Evolutionary conservation across 176 grass and related monocot genomes (phyloP).

Genomic region (Otatea glauca): DNA sequence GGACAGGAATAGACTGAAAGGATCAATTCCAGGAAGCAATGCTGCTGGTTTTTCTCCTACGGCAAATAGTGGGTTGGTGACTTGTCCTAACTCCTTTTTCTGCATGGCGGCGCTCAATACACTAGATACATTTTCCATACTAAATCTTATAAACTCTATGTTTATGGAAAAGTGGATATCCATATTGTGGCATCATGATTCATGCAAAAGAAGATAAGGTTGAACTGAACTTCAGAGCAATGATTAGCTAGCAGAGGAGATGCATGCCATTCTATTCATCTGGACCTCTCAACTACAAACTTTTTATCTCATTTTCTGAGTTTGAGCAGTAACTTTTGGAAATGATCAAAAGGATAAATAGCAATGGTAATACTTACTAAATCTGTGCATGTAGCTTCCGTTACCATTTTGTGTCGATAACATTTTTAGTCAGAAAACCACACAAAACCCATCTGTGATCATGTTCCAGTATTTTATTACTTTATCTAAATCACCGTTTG

Average conservation of each 20-base stretch:
- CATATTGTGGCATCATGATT: background rate
- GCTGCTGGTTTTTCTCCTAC: conserved; percentile 57
- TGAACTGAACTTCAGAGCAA: conserved; percentile 9
- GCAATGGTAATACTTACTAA: background rate
- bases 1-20: conserved; percentile 84
- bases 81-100: background rate
- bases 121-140: background rate
- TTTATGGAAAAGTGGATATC: background rate
- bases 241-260: background rate
- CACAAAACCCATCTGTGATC: background rate
- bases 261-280: background rate
- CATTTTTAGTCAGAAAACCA: background rate
- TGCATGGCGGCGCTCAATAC: background rate
- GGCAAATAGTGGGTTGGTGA: conserved; percentile 58
- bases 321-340: conserved; percentile 1
- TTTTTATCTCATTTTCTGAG: background rate
- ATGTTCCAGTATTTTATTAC: conserved; percentile 16
- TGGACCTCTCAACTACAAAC: background rate
- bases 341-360: background rate
- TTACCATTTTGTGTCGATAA: background rate
- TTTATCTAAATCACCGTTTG: background rate
- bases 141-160: background rate
- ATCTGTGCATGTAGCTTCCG: background rate
- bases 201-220: background rate
- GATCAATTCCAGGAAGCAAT: conserved; percentile 67